phyloP scores from a whole-genome alignment of 495 filamentous ascomycete genomes.

The Terfezia boudieri region DNA sequence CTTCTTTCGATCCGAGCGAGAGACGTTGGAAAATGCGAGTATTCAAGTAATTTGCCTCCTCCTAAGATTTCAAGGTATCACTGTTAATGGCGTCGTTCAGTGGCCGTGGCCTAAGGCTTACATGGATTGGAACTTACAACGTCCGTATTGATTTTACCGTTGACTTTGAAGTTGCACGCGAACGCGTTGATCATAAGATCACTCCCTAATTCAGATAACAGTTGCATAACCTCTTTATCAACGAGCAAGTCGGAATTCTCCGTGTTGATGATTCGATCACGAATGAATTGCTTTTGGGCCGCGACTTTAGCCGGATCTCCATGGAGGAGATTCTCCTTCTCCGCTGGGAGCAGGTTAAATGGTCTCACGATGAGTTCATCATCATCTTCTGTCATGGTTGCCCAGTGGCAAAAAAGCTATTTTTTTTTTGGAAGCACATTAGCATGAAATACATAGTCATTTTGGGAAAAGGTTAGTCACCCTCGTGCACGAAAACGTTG shows the following conservation, averaged over 20 bases:
- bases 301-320: slow-evolving; percentile 5
- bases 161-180: slow-evolving; percentile 23
- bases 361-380: slow-evolving; percentile 22
- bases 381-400: slow-evolving; percentile 17
- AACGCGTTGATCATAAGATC: slow-evolving; percentile 30
- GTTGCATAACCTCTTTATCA: slow-evolving; percentile 15
- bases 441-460: no score
- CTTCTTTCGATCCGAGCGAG: slow-evolving; percentile 21
- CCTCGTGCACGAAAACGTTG: neutral
- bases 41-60: slow-evolving; percentile 30
- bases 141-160: slow-evolving; percentile 21
- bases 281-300: slow-evolving; percentile 21
- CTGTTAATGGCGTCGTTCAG: no score
- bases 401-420: slow-evolving; percentile 6
- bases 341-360: slow-evolving; percentile 23
- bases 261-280: slow-evolving; percentile 21
- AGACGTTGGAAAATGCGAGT: slow-evolving; percentile 22
- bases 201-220: slow-evolving; percentile 23
- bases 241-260: slow-evolving; percentile 19
- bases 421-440: no score
- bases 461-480: slow-evolving; percentile 5
- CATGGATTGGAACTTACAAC: slow-evolving; percentile 13
- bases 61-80: neutral
- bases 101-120: no score
- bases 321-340: slow-evolving; percentile 16